A percentile compares a stretch with the other conserved stretches of the same genome.
phyloP scores from a whole-genome alignment of 768 basidiomycete species.

The Lactifluus volemus region DNA sequence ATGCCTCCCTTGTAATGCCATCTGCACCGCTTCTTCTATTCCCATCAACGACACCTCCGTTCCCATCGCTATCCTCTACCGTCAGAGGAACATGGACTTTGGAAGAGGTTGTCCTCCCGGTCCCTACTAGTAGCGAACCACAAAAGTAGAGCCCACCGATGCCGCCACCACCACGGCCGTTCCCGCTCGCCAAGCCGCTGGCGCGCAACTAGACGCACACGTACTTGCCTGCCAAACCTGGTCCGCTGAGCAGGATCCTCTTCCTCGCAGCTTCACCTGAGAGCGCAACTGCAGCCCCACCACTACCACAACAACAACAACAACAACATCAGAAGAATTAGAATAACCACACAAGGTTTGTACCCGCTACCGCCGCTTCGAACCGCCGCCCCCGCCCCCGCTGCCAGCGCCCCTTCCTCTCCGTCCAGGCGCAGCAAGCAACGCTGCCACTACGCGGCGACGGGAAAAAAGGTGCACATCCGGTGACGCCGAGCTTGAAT shows the following conservation, averaged over 20 bases:
- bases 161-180: neutral
- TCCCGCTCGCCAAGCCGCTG: no score
- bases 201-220: slow-evolving; percentile 38
- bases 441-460: slow-evolving; percentile 12
- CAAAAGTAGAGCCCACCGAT: slow-evolving; percentile 19
- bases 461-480: slow-evolving; percentile 8
- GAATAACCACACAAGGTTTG: no score
- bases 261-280: slow-evolving; percentile 58
- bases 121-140: neutral
- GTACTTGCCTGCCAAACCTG: slow-evolving; percentile 73
- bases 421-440: slow-evolving; percentile 8
- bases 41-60: no score
- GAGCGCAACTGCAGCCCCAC: slow-evolving; percentile 22
- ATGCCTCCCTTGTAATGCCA: slow-evolving; percentile 1
- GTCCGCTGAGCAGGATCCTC: slow-evolving; percentile 71
- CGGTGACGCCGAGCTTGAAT: slow-evolving; percentile 8
- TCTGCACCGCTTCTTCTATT: no score
- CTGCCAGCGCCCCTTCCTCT: slow-evolving; percentile 3
- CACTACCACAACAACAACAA: no score
- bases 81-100: no score
- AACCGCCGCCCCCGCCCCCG: neutral
- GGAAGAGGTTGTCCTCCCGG: neutral
- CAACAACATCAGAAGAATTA: no score
- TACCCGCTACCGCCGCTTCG: neutral
- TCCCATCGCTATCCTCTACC: no score